phyloP scores from a whole-genome alignment of 371 early-diverging fungal genomes.

The Mucor racemosus region DNA sequence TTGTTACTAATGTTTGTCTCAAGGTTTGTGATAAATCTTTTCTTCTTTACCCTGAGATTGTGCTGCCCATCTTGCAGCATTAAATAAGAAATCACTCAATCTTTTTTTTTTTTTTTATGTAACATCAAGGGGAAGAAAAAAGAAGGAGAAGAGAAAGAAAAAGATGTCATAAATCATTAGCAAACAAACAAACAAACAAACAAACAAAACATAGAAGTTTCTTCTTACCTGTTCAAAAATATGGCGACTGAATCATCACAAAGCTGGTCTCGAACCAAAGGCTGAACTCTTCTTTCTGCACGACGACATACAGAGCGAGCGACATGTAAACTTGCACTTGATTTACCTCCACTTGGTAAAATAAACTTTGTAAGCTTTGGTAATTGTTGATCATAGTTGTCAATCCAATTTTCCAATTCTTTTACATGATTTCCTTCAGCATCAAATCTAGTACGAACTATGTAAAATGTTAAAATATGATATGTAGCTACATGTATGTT shows the following conservation, averaged over 20 bases:
- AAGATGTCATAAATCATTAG: constrained; percentile 20
- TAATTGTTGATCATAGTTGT: constrained; percentile 71
- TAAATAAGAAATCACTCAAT: constrained; percentile 90
- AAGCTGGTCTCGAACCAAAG: constrained; percentile 64
- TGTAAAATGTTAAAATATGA: not conserved
- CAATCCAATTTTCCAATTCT: constrained; percentile 88
- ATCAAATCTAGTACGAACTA: constrained; percentile 81
- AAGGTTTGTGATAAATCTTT: constrained; percentile 62
- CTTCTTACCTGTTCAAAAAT: constrained; percentile 72
- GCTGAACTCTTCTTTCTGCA: constrained; percentile 85
- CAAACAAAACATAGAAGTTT: constrained; percentile 6
- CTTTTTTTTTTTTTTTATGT: constrained; percentile 49
- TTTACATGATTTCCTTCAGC: constrained; percentile 56
- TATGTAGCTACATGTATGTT: constrained; percentile 3
- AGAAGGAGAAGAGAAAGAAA: not conserved
- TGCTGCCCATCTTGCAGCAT: constrained; percentile 83
- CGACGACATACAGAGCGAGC: constrained; percentile 83
- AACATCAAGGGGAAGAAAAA: not conserved
- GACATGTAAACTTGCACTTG: constrained; percentile 72
- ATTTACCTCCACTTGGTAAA: constrained; percentile 82
- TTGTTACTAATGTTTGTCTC: not conserved
- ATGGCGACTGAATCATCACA: constrained; percentile 70
- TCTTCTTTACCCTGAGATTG: constrained; percentile 70
- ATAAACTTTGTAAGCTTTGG: constrained; percentile 87
- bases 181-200: constrained; percentile 8